These are phyloP conservation scores for Darksidea phi DNA, from an alignment of 495 filamentous ascomycete genomes.

Conservation along the genomic window DNA sequence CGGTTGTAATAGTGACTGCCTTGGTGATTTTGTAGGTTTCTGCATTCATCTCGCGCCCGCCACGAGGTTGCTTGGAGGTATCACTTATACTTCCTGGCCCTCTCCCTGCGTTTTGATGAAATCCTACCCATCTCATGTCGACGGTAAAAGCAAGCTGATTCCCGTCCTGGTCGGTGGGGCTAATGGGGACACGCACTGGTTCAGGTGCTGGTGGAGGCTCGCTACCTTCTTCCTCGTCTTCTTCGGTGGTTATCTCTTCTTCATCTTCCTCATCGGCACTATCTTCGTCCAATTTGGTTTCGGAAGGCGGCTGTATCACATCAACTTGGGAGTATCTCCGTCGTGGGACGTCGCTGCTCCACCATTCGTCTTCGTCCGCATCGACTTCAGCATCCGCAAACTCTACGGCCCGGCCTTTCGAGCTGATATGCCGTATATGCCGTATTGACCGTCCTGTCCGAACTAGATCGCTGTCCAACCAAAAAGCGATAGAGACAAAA, in stretches of 20 bases:
- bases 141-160: constrained; percentile 15
- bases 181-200: not conserved
- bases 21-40: constrained; percentile 22
- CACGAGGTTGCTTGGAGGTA: not conserved
- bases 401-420: no score
- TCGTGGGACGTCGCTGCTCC: no score
- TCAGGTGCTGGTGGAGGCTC: not conserved
- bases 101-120: not conserved
- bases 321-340: no score
- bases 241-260: not conserved
- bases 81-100: not conserved
- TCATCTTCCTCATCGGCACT: no score
- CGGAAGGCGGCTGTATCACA: no score
- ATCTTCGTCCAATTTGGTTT: no score
- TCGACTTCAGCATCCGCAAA: no score
- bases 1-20: constrained; percentile 6
- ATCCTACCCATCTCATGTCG: not conserved
- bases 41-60: constrained; percentile 8
- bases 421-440: no score
- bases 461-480: no score
- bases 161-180: constrained; percentile 11
- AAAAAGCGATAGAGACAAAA: no score
- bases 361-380: no score
- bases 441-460: no score
- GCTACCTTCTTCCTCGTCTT: not conserved